Evolutionary conservation across 2,329 filamentous ascomycete species (phyloP), one percentile per base, ranked within the genome.

Genomic region (Annulohypoxylon truncatum): DNA sequence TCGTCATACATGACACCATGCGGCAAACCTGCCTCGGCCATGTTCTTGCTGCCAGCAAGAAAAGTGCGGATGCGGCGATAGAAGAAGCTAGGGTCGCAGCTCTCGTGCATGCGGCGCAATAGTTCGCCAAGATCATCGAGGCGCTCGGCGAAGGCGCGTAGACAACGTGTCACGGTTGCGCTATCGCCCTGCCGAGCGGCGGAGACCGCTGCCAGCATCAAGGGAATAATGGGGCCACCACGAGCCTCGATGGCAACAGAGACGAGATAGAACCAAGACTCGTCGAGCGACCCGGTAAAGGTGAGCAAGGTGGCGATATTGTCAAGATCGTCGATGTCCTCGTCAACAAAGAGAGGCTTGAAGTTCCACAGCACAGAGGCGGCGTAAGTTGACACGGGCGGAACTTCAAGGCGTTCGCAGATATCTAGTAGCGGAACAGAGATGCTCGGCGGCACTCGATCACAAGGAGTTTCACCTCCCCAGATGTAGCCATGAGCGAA

Each of bases 251-350:
- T 97, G 67, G 95, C 96, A 2, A 97, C 92, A 0, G 94, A 97
- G 55, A 98, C 89, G 10, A 99, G 85, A 77, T 98, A 99, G 77
- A 99, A 99, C 96, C 96, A 99, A 68, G 96, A 97, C 81, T 99
- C 96, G 77, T 99, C 96, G 59, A 97, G 84, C 6, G 94, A 94
- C 53, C 96, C 96, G 13, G 96, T 98, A 76, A 97, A 96, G 13
- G 96, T 97, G 74, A 90, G 89, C 66, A 98, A 84, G 1, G 93
- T 96, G 40, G 93, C 90, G 60, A 99, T 85, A 74, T 99, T 98
- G 75, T 96, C 90, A 47, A 98, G 85, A 69, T 89, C 89, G 75
- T 96, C 93, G 61, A 96, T 88, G 33, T 87, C 86, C 78, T 97
- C 94, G 67, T 93, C 88, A 64, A 89, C 82, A 76, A 98, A 97